Evolutionary conservation across 2,329 filamentous ascomycete genomes (phyloP), one percentile per base, ranked within the genome.

Genomic region (Xylaria sp.): DNA sequence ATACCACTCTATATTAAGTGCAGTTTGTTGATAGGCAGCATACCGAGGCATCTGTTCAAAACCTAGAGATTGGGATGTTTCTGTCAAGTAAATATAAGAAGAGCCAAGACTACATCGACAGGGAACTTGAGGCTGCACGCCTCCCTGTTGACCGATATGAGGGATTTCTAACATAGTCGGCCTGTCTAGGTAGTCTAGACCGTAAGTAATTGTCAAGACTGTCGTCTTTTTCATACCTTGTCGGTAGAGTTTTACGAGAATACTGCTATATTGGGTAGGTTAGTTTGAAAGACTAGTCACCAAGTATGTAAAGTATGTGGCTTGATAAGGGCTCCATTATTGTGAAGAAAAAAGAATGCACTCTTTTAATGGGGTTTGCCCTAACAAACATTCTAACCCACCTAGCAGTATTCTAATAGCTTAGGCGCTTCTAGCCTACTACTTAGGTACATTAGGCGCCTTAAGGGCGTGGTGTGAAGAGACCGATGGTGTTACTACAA

Each of bases 131-230:
- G 21, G 35, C 35, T 42, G 35, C 35, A 57, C 13, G 35, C 21
- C 10, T n/a, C n/a, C 9, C 18, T 6, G 51, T 54, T 44, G 16
- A 44, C 25, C 21, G 37, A 29, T n/a, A 58, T 58, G 55, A 58
- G 55, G 55, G 55, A 58, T 58, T 58, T 58, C 55, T 21, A 58
- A 18, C 13, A 44, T n/a, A 6, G 18, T n/a, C 40, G 16, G 18
- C 16, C 40, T 44, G 35, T 40, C 35, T 42, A 42, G 5, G 16
- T 40, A 40, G 13, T 40, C 35, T 12, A 42, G 40, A 44, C 42
- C 21, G n/a, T n/a, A 9, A 44, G 5, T 44, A 44, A 44, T 44
- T 44, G 42, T 44, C 18, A 44, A 21, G 21, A 18, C 18, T n/a
- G 42, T 44, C 42, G 12, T 44, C 42, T 9, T 21, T 25, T 13